Percentiles rank a stretch among this genome's conserved stretches.
Evolutionary conservation across 73 alveolate species (phyloP).

Genomic region (Uronychia binucleata): DNA sequence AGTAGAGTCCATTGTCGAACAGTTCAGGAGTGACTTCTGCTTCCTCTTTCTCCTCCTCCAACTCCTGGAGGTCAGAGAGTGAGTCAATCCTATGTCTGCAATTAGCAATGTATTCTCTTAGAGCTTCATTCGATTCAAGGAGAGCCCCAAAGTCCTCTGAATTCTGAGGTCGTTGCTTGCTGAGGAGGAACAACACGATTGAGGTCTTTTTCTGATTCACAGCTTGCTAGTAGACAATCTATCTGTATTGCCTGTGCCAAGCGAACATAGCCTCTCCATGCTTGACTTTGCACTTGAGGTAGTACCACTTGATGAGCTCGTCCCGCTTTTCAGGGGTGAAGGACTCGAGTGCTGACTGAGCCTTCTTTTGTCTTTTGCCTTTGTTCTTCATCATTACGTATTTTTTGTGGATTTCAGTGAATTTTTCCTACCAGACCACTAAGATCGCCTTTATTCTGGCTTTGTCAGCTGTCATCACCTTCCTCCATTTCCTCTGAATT

Average conservation of each 20-base stretch:
- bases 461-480: not conserved
- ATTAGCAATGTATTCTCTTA: not conserved
- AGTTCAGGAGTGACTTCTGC: not conserved
- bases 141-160: not conserved
- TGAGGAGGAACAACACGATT: not conserved
- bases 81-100: not conserved
- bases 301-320: not conserved
- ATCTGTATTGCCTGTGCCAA: not conserved
- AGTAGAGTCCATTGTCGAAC: not conserved
- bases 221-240: not conserved
- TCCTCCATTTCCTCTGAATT: not conserved
- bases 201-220: not conserved
- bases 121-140: not conserved
- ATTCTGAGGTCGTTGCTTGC: not conserved
- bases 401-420: not conserved
- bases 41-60: not conserved
- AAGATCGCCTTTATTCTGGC: not conserved
- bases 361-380: not conserved
- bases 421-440: not conserved
- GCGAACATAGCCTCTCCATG: not conserved
- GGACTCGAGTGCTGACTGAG: not conserved
- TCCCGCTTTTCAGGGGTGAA: not conserved
- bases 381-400: not conserved
- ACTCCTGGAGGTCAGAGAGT: not conserved
- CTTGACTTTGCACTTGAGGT: not conserved